Evolutionary conservation across 768 basidiomycete genomes (phyloP).

Genomic region (Leccinum pellstonianum): DNA sequence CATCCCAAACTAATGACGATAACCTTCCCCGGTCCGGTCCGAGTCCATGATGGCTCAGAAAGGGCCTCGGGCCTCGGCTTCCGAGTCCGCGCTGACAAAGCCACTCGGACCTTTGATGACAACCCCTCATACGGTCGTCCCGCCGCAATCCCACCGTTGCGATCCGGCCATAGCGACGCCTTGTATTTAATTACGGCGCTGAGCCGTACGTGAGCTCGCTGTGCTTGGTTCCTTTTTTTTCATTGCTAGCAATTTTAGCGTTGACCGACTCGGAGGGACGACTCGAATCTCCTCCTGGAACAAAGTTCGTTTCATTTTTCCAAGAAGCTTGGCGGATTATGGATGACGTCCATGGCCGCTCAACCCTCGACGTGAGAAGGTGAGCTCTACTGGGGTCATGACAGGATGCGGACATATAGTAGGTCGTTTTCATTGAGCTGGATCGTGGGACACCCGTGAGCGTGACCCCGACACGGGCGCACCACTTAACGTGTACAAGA

Average conservation of each 20-base stretch:
- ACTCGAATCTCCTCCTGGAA: neutral
- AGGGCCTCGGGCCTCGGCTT: neutral
- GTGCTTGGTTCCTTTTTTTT: conserved; percentile 3
- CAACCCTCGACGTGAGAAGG: conserved; percentile 11
- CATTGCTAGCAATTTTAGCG: neutral
- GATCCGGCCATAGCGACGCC: conserved; percentile 2
- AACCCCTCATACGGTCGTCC: neutral
- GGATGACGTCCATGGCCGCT: conserved; percentile 8
- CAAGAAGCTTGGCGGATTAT: neutral
- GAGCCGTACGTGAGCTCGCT: neutral
- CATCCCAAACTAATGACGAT: conserved; percentile 5
- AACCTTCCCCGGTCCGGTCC: neutral
- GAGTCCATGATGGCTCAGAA: neutral
- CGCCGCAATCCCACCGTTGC: neutral
- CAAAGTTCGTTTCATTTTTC: neutral
- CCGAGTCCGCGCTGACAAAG: neutral
- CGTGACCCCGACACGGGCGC: too few relatives aligned
- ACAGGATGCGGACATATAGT: too few relatives aligned
- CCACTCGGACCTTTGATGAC: neutral
- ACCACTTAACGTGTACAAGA: too few relatives aligned
- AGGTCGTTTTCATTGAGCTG: neutral
- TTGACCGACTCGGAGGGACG: neutral
- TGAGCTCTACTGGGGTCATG: neutral
- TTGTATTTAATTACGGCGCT: conserved; percentile 21
- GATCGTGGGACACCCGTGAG: conserved; percentile 10